Evolutionary conservation across 441 rosid genomes (phyloP), one percentile per base, ranked within the genome.

Genomic region (Metrosideros polymorpha): DNA sequence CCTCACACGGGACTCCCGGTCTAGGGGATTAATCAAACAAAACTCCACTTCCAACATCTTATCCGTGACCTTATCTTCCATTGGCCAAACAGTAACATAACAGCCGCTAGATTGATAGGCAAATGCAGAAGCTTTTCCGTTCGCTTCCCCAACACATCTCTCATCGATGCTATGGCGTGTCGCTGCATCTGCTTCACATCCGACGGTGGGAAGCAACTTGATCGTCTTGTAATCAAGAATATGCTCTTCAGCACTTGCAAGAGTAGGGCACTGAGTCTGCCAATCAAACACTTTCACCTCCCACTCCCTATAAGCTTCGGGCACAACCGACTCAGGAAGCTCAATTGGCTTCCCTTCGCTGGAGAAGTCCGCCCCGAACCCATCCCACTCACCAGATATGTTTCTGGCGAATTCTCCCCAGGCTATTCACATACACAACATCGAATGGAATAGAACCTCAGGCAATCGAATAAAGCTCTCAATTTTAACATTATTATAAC

Each of bases 151-250:
- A 86, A 92, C 86, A 86, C 82, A 89, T 89, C 95, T 91, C 57
- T 91, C 91, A 57, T 93, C 94, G 19, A 92, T 85, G 89, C 87
- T 92, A 89, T 94, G 89, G 49, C 92, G 94, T 5, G 99, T 97
- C 79, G 99, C 98, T 32, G 98, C 98, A 90, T 96, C 99, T 2
- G 98, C 99, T 93, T 97, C 99, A 71, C 99, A 97, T 82, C 99
- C 99, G 22, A 97, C 98, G 6, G 99, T 96, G n/a, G 99, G 99
- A 56, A 96, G 98, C 82, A 97, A 92, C 84, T 95, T 94, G 87
- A 97, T 94, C 85, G 88, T 90, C 87, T 92, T 96, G 91, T 92
- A 95, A 56, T 88, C 87, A 88, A 97, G 87, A 82, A 84, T 32
- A 19, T 57, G 85, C 63, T 90, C 86, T 88, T 90, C 86, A 10